Evolutionary conservation across 2,329 filamentous ascomycete species (phyloP), one percentile per base, ranked within the genome.

Genomic region (Neodidymelliopsis sp.): DNA sequence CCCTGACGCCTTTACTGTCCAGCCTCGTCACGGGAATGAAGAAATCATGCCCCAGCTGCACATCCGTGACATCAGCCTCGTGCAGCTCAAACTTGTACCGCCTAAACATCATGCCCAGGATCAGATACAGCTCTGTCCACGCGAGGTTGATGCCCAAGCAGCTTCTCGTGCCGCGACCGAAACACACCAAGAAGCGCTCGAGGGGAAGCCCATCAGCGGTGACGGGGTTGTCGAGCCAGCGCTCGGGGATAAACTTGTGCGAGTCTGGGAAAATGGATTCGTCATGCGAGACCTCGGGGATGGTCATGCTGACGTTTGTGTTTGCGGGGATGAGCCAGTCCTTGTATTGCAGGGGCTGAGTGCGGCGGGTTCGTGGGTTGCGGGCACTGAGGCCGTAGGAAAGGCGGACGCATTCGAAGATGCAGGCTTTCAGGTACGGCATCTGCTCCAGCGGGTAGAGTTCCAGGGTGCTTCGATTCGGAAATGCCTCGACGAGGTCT

Each of bases 131-230:
- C 41, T 73, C 69, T 1, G 61, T 65, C 54, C 65, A 69, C 1
- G 70, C 70, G 0, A 73, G 56, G n/a, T 72, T 74, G 9, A 76
- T 66, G 0, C 77, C 76, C 10, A 79, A 55, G 53, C 77, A 79
- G 9, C 60, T 59, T 11, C 77, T 61, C 4, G 71, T 72, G 1
- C 78, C 77, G 27, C 71, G 71, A 2, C 70, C 66, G 49, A 78
- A 78, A 1, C 63, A 65, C 4, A 77, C 69, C 36, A 75, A 66
- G 49, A 73, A 77, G 22, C 68, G 67, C n/a, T 73, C 70, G 5
- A 75, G 56, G 1, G 67, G 62, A 15, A 70, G 59, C 4, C 71
- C 68, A 16, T 70, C 63, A 0, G 43, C 35, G 0, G 65, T 67
- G 38, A 66, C 57, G 3, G 62, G 55, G 8, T 62, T 48, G 25